Evolutionary conservation across 306 rosid genomes (phyloP), one percentile per base, ranked within the genome.

Genomic region (Geum urbanum): DNA sequence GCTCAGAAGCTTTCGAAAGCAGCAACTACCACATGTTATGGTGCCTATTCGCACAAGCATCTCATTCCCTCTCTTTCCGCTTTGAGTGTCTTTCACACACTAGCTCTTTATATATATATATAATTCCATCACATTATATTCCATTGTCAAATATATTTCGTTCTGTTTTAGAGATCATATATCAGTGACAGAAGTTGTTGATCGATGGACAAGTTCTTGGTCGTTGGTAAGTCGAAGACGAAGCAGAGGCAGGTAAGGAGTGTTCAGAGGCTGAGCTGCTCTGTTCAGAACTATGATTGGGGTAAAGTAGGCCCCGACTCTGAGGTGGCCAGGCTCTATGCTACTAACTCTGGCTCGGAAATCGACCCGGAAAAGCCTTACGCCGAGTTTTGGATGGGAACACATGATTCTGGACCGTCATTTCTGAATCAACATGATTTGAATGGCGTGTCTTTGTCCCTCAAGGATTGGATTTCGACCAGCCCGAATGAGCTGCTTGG

Each of bases 381-480:
- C 45, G 97, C 99, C 0, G 99, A 94, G 77, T 72, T 94, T 43
- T 94, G 99, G 99, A 94, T 94, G 84, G 99, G 99, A 24, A 91
- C 96, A 48, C 99, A 85, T 37, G 87, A 86, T 35, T 91, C 99
- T 0, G 99, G 91, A 14, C 97, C 99, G 0, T 94, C 99, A 5
- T 91, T 83, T 59, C 37, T 94, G 46, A 68, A 72, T 56, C 63
- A 35, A 0, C 43, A 58, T 18, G 44, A 58, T 5, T 2, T 35
- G 20, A 56, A 56, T 24, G 62, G 62, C n/a, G 10, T 0, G 9
- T 15, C 61, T 71, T 16, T 72, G 84, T 41, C 92, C 32, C 92
- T 94, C 50, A 91, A 91, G 83, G 79, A 82, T 0, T 94, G 99
- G 99, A 40, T 94, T 71, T 79, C 69, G 11, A 47, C 76, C 41